Base-by-base conservation (phyloP, 352 stramenopile genomes). In the Peronospora destructor region DNA sequence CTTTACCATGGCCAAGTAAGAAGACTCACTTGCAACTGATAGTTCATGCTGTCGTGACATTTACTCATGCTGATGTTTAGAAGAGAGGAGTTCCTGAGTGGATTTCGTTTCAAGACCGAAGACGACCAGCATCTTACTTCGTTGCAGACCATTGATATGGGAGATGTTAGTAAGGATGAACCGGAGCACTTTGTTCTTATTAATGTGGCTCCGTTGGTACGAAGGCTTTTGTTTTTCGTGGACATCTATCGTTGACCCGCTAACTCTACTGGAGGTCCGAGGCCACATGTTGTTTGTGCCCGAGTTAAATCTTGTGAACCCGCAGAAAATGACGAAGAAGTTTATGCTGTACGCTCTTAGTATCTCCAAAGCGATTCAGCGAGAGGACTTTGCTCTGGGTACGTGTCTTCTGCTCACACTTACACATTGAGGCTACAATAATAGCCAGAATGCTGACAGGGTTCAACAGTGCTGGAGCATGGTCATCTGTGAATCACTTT, bases 401-500 rank as follows among this genome's bases (percentile, higher is more conserved):
- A 46, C 38, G 47, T 54, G 10, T 12, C 4, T 46, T 19, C 9
- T 28, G n/a, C 10, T 17, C 17, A 23, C 12, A 3, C 21, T 6
- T 11, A 17, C 13, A 21, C 12, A 6, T 47, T 12, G 9, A 16
- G 29, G 21, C 3, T 39, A 19, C n/a, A 19, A 19, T 45, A 28
- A 38, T n/a, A 25, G 30, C 11, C 37, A 11, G 4, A 6, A 5
- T 40, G 6, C 28, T 36, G 5, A 45, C 26, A 73, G 79, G 76
- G 4, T 90, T 87, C 53, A 90, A 90, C 49, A 85, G 79, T 42
- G 55, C 61, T 23, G 79, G 79, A 14, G 79, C 79, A 12, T 90
- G 79, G 79, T 84, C 79, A 7, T 87, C 76, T 3, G 79, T 90
- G 8, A 85, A 87, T 40, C 76, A 90, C 45, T 79, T 82, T 38